Percentiles rank a stretch among this genome's conserved stretches.
phyloP scores from a whole-genome alignment of 2,329 filamentous ascomycete species.

The Bisporella sp. region DNA sequence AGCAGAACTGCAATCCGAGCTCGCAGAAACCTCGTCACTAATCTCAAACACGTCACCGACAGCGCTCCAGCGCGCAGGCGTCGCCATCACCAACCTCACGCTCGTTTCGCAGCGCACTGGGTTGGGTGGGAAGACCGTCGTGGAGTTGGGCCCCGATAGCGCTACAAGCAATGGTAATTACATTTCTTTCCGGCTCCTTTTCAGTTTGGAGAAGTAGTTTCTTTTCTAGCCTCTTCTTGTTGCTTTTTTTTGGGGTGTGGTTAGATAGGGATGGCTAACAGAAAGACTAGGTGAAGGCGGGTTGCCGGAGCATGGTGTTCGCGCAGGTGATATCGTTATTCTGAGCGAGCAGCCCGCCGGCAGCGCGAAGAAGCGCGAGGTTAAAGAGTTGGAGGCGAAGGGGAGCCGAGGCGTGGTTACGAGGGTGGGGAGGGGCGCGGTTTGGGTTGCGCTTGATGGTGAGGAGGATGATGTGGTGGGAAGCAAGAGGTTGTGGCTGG shows the following conservation, averaged over 20 bases:
- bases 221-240: too few species aligned
- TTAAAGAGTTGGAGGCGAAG: constrained; percentile 61
- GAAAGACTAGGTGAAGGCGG: constrained; percentile 33
- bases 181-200: not conserved
- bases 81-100: constrained; percentile 70
- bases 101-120: constrained; percentile 76
- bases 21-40: constrained; percentile 61
- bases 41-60: constrained; percentile 61
- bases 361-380: constrained; percentile 52
- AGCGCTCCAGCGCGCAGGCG: constrained; percentile 66
- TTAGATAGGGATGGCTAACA: not conserved
- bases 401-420: constrained; percentile 66
- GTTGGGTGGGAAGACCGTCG: constrained; percentile 80
- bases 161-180: constrained; percentile 39
- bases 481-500: constrained; percentile 48
- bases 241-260: too few species aligned
- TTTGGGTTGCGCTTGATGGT: constrained; percentile 65
- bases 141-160: constrained; percentile 72
- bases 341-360: constrained; percentile 70
- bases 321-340: constrained; percentile 71
- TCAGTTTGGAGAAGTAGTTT: too few species aligned
- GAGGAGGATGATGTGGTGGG: constrained; percentile 40
- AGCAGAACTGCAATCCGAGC: constrained; percentile 64
- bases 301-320: constrained; percentile 68
- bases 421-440: constrained; percentile 47